Evolutionary conservation across 805 yeast species (phyloP).

Genomic region (Komagataella mondaviorum): DNA sequence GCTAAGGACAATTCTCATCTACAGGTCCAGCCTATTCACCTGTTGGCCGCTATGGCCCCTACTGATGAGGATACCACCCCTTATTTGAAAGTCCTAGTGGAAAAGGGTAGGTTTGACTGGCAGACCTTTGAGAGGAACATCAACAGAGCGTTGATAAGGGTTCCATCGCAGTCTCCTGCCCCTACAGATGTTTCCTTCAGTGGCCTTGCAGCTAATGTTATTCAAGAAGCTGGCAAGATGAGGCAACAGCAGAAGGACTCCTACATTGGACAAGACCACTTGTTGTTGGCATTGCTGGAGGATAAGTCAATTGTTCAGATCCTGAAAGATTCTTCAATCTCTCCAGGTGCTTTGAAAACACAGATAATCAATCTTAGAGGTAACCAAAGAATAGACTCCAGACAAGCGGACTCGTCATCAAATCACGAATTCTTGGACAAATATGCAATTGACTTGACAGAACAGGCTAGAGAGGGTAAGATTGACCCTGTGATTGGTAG

Average conservation of each 20-base stretch:
- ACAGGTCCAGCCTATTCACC: conserved; percentile 77
- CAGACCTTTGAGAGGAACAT: conserved; percentile 64
- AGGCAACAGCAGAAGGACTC: conserved; percentile 82
- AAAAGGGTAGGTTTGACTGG: conserved; percentile 85
- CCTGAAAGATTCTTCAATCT: conserved; percentile 60
- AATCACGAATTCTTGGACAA: conserved; percentile 74
- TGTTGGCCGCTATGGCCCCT: conserved; percentile 82
- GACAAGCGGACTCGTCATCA: conserved; percentile 85
- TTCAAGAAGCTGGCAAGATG: conserved; percentile 64
- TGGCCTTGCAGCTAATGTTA: conserved; percentile 61
- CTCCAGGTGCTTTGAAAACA: conserved; percentile 56
- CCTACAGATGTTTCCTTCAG: conserved; percentile 72
- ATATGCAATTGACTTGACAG: conserved; percentile 90
- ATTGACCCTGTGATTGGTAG: conserved; percentile 98
- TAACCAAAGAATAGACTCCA: conserved; percentile 79
- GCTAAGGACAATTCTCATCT: conserved; percentile 80
- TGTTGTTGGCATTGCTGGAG: conserved; percentile 72
- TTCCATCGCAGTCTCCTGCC: conserved; percentile 84
- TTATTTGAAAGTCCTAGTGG: conserved; percentile 71
- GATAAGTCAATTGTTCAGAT: conserved; percentile 59
- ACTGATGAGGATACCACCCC: conserved; percentile 34
- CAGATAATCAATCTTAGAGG: conserved; percentile 81
- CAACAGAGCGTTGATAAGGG: conserved; percentile 67
- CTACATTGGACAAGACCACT: conserved; percentile 89
- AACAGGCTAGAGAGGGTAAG: conserved; percentile 84